Percentiles rank a stretch among this genome's conserved stretches.
phyloP scores from a whole-genome alignment of 1,284 basidiomycete species.

The Microbotryum lychnidis-dioicae region DNA sequence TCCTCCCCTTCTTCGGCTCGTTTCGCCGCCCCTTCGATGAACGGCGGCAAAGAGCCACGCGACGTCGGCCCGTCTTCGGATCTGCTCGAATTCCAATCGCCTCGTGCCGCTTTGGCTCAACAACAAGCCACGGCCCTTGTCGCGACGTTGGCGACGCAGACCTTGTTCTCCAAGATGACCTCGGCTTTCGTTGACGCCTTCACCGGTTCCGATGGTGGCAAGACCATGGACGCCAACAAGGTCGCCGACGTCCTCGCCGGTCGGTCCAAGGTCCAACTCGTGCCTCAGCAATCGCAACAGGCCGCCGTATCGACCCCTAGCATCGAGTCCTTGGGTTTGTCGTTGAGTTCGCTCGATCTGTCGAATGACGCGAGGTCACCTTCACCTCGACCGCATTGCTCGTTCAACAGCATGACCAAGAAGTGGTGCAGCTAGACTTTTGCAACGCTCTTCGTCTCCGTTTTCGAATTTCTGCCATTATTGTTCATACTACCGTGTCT shows the following conservation, averaged over 20 bases:
- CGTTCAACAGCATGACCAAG: no score
- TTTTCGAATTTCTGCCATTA: no score
- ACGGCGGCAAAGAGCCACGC: constrained; percentile 2
- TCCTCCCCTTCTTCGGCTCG: constrained; percentile 2
- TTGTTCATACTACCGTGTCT: no score
- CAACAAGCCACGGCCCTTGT: constrained; percentile 23
- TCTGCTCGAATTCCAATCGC: constrained; percentile 23
- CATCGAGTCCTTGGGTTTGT: no score
- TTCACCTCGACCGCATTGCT: no score
- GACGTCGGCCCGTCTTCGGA: constrained; percentile 4
- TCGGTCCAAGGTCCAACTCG: constrained; percentile 40
- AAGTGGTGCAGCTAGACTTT: no score
- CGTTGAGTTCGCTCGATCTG: no score
- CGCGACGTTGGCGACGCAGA: constrained; percentile 36
- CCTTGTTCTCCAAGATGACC: constrained; percentile 41
- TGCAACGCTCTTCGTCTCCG: no score
- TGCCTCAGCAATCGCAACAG: constrained; percentile 19
- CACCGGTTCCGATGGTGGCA: constrained; percentile 13
- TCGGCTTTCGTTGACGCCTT: constrained; percentile 45
- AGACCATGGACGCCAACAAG: constrained; percentile 40
- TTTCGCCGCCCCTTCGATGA: neutral
- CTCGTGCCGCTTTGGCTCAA: constrained; percentile 2
- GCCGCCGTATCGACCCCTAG: no score
- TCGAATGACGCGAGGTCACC: no score
- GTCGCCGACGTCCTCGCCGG: constrained; percentile 44